phyloP scores from a whole-genome alignment of 495 filamentous ascomycete genomes.

The Annulohypoxylon stygium region DNA sequence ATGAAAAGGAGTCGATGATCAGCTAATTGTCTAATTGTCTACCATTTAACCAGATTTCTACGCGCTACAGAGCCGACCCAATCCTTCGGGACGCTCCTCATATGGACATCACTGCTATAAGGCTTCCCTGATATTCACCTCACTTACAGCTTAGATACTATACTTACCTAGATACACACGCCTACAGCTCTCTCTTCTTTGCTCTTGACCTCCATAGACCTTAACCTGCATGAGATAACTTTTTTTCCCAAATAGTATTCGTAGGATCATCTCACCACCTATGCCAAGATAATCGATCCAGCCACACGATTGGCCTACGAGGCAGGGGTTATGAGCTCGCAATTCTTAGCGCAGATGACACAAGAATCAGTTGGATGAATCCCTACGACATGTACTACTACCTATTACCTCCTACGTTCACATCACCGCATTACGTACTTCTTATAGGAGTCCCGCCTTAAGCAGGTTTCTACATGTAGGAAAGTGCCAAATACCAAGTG shows the following conservation, averaged over 20 bases:
- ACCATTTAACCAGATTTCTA: not conserved
- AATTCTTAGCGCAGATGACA: slow-evolving; percentile 42
- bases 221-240: not conserved
- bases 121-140: not conserved
- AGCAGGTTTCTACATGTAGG: not conserved
- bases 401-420: not conserved
- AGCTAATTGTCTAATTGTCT: not conserved
- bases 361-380: slow-evolving; percentile 10
- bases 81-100: slow-evolving; percentile 12
- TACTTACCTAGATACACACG: no score
- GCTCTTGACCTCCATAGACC: not conserved
- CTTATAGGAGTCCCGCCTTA: not conserved
- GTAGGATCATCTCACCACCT: slow-evolving; percentile 11
- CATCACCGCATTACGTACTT: not conserved
- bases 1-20: slow-evolving; percentile 9
- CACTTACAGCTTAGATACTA: not conserved
- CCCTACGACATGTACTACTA: not conserved
- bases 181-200: not conserved
- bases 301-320: slow-evolving; percentile 28
- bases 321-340: slow-evolving; percentile 41
- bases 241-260: no score
- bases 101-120: not conserved
- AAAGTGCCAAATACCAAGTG: not conserved
- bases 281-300: slow-evolving; percentile 28
- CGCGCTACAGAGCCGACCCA: slow-evolving; percentile 9